Evolutionary conservation across 495 filamentous ascomycete genomes (phyloP).

Genomic region (Astrocystis sublimbata): DNA sequence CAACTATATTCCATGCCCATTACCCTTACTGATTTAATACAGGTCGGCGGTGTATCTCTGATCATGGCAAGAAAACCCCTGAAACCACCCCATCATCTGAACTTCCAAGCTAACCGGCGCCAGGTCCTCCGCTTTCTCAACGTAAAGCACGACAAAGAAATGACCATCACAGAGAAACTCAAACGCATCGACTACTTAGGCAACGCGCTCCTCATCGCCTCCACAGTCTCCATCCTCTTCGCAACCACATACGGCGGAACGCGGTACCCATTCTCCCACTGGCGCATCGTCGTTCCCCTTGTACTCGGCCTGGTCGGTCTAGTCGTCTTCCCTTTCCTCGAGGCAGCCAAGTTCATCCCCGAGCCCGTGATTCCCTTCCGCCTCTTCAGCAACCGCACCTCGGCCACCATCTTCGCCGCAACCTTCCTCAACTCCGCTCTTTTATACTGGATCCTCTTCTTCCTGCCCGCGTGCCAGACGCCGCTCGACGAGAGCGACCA

Average conservation of each 20-base stretch:
- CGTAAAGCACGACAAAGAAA: not conserved
- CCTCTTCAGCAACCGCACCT: constrained; percentile 39
- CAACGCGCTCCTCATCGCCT: constrained; percentile 29
- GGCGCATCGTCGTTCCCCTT: constrained; percentile 22
- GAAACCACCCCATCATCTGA: not conserved
- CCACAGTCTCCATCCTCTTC: constrained; percentile 35
- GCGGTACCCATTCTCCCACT: constrained; percentile 27
- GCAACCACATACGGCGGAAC: constrained; percentile 33
- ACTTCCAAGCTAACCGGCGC: not conserved
- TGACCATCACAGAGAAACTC: not conserved
- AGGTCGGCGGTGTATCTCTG: not conserved
- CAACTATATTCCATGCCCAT: too few relatives aligned
- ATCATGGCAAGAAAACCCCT: not conserved
- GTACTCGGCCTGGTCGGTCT: constrained; percentile 26
- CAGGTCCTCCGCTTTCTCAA: not conserved
- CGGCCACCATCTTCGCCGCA: constrained; percentile 21
- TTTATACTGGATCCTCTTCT: constrained; percentile 42
- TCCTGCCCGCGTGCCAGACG: constrained; percentile 30
- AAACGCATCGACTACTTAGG: constrained; percentile 30
- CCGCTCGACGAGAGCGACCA: not conserved
- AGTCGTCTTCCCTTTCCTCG: constrained; percentile 26
- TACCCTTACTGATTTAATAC: not conserved
- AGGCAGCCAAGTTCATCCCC: constrained; percentile 25
- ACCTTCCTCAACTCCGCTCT: constrained; percentile 13
- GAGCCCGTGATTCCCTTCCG: constrained; percentile 36